A percentile compares a stretch with the other conserved stretches of the same genome.
Evolutionary conservation across 371 early-diverging fungal species (phyloP).

Genomic region (Mucor lusitanicus): DNA sequence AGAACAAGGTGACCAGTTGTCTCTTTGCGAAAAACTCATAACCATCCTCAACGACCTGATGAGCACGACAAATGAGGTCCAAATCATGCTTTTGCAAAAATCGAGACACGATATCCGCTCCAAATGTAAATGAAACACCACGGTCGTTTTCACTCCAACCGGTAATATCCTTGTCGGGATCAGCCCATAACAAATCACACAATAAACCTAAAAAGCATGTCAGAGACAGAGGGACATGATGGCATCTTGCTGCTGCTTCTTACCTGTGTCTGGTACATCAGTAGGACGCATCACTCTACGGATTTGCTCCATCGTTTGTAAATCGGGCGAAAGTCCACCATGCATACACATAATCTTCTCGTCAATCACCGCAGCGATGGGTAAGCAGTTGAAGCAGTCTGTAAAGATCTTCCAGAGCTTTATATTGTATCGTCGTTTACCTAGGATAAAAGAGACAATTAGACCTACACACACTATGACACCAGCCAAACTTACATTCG

Average conservation of each 20-base stretch:
- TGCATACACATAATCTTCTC: constrained; percentile 98
- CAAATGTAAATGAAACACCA: constrained; percentile 97
- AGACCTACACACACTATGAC: not conserved
- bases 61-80: constrained; percentile 95
- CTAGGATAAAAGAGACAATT: no score
- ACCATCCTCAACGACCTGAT: constrained; percentile 99
- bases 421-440: constrained; percentile 90
- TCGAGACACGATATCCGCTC: constrained; percentile 81
- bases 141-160: constrained; percentile 98
- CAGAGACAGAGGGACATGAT: not conserved
- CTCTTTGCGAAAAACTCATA: constrained; percentile 98
- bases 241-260: no score
- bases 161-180: constrained; percentile 70
- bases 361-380: constrained; percentile 95
- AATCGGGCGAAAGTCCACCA: constrained; percentile 95
- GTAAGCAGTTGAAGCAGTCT: constrained; percentile 97
- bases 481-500: constrained; percentile 66
- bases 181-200: constrained; percentile 91
- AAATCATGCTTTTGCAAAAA: constrained; percentile 91
- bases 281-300: constrained; percentile 87
- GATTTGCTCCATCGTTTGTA: constrained; percentile 91
- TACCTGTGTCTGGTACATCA: constrained; percentile 92
- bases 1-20: constrained; percentile 94
- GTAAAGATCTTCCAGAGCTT: constrained; percentile 98
- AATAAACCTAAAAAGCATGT: constrained; percentile 63